Conservation (phyloP, 306 rosid genomes). For the Prosopis cineraria region DNA sequence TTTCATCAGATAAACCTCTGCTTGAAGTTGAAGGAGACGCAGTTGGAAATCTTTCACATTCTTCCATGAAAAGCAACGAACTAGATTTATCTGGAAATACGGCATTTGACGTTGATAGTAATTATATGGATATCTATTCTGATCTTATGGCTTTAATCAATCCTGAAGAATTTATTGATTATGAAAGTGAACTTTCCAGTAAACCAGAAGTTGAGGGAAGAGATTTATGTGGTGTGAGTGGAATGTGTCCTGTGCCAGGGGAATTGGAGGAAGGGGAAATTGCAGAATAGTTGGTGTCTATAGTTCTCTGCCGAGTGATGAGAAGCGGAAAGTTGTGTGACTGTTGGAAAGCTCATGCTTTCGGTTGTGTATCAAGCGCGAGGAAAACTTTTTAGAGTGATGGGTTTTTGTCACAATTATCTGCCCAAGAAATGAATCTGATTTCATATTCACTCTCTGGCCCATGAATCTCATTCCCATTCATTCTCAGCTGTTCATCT, state of each 20-base stretch:
- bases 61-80: conserved; percentile 33
- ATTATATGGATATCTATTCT: conserved; percentile 55
- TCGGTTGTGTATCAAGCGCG: neutral
- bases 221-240: conserved; percentile 29
- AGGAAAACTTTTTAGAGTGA: neutral
- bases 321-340: conserved; percentile 19
- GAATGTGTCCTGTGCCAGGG: conserved; percentile 35
- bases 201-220: conserved; percentile 41
- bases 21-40: conserved; percentile 44
- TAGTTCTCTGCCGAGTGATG: neutral
- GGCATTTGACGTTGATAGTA: conserved; percentile 65
- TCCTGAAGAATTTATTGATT: conserved; percentile 63
- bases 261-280: conserved; percentile 93
- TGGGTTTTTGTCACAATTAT: neutral
- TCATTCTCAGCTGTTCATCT: neutral
- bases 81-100: conserved; percentile 39
- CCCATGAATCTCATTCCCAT: neutral
- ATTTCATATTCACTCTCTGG: neutral
- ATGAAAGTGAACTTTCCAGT: conserved; percentile 48
- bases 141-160: conserved; percentile 59
- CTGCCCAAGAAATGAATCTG: neutral
- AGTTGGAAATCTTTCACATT: conserved; percentile 37
- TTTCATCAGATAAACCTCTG: conserved; percentile 39
- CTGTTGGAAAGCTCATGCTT: conserved; percentile 2
- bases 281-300: conserved; percentile 45